Evolutionary conservation across 2,329 filamentous ascomycete genomes (phyloP), one percentile per base, ranked within the genome.

Genomic region (Chaetomiaceae sp.): DNA sequence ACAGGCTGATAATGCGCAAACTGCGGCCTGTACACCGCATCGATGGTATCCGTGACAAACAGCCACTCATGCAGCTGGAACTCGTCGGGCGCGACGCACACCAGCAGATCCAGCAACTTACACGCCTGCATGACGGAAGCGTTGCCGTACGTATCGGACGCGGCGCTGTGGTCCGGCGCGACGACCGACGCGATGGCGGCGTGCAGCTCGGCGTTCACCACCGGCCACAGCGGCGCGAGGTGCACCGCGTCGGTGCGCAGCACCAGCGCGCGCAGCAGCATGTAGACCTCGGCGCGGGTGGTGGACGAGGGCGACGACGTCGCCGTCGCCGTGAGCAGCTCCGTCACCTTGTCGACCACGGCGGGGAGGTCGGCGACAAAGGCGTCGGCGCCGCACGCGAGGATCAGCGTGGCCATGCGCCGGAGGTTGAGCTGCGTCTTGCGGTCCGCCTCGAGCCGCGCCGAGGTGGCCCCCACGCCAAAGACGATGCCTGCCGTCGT

Each of bases 51-150:
- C 1, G 90, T 95, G 51, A 99, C 85, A 69, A 96, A 99, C 4
- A 97, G 81, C 94, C 94, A 99, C 73, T 96, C 90, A 64, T 95
- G 87, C n/a, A 97, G 80, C 69, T 97, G 94, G 71, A 97, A 99
- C 67, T 99, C 94, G 61, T 99, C 94, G 0, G 91, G 92, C 4
- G 88, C 86, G 7, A 91, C 77, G 38, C 90, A 85, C 13, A 97
- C 80, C n/a, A 99, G 76, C 18, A 90, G 76, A 65, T 99, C 94
- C 3, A 99, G 79, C 3, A 99, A 78, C 67, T 97, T 99, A 72
- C 91, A 96, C 0, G 90, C 91, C 68, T 99, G 92, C 3, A 99
- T 73, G 14, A 96, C 75, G 2, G 87, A 84, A 2, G 82, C 73
- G 60, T 89, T 87, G 64, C 82, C 89, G 70, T 90, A 96, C 10